These are phyloP conservation scores for Xylaria sp. DNA, from an alignment of 2,329 filamentous ascomycete species.

Conservation along the genomic window DNA sequence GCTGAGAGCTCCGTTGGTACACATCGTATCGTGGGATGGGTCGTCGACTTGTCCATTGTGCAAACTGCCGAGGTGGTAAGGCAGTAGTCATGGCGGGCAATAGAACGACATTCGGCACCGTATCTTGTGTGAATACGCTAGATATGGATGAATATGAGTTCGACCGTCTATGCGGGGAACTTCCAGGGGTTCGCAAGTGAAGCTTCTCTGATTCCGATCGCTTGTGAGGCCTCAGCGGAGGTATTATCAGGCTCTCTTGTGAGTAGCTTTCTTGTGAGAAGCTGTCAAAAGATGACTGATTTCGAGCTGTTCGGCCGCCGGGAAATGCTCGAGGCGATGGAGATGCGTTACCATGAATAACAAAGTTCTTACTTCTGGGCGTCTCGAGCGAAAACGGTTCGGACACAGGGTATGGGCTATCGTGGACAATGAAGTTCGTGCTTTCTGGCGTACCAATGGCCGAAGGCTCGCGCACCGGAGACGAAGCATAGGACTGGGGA, in stretches of 20 bases:
- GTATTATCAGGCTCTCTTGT: slow-evolving; percentile 55
- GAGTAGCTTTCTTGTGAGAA: slow-evolving; percentile 44
- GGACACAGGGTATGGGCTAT: slow-evolving; percentile 12
- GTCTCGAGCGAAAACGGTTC: slow-evolving; percentile 31
- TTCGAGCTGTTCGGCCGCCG: slow-evolving; percentile 22
- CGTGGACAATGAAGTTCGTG: slow-evolving; percentile 17
- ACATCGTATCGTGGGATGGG: slow-evolving; percentile 40
- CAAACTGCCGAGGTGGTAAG: slow-evolving; percentile 27
- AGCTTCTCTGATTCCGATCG: slow-evolving; percentile 45
- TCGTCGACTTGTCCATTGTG: slow-evolving; percentile 27
- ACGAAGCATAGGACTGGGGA: slow-evolving; percentile 36
- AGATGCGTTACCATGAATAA: slow-evolving; percentile 44
- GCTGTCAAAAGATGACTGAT: slow-evolving; percentile 34
- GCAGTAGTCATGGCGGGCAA: slow-evolving; percentile 31
- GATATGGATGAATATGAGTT: slow-evolving; percentile 52
- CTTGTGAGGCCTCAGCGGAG: slow-evolving; percentile 47
- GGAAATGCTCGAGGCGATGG: slow-evolving; percentile 37
- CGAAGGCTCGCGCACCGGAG: slow-evolving; percentile 29
- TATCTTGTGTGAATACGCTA: slow-evolving; percentile 48
- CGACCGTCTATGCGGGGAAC: slow-evolving; percentile 46
- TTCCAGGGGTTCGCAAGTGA: slow-evolving; percentile 47
- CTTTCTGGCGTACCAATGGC: slow-evolving; percentile 28
- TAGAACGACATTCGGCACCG: slow-evolving; percentile 37
- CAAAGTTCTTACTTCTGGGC: slow-evolving; percentile 44
- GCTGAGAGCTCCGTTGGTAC: slow-evolving; percentile 59